phyloP scores from a whole-genome alignment of 2,329 filamentous ascomycete species.

The Xylariaceae sp. region DNA sequence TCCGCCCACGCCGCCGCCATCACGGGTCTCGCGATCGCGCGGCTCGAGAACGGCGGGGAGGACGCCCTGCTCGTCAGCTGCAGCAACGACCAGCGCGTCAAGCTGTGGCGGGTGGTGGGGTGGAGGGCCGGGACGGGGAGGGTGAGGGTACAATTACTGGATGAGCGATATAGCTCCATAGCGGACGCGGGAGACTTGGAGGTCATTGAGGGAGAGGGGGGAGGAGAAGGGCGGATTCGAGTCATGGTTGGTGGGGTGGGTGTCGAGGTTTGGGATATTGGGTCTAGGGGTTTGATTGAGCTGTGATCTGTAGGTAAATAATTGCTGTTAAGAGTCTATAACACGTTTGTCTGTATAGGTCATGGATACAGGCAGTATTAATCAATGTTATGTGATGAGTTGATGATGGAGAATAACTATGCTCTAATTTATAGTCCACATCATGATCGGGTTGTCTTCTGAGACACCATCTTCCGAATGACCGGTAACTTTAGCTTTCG shows the following conservation, averaged over 20 bases:
- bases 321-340: too few species aligned
- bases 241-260: slow-evolving; percentile 23
- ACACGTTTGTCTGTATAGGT: too few species aligned
- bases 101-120: slow-evolving; percentile 42
- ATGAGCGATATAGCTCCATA: slow-evolving; percentile 53
- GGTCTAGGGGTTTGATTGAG: neutral
- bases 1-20: slow-evolving; percentile 69
- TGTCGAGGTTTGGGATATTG: slow-evolving; percentile 20
- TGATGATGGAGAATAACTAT: too few species aligned
- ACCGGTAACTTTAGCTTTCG: too few species aligned
- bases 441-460: too few species aligned
- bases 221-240: slow-evolving; percentile 1
- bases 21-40: slow-evolving; percentile 48
- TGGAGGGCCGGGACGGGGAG: slow-evolving; percentile 3
- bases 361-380: too few species aligned
- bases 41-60: slow-evolving; percentile 11
- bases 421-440: too few species aligned
- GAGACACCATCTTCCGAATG: too few species aligned
- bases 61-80: slow-evolving; percentile 36
- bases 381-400: too few species aligned
- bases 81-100: slow-evolving; percentile 60
- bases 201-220: slow-evolving; percentile 23
- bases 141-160: slow-evolving; percentile 36
- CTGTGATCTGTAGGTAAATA: too few species aligned
- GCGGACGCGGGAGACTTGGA: slow-evolving; percentile 55